Evolutionary conservation across 73 alveolate genomes (phyloP).

Genomic region (Breviolum minutum): DNA sequence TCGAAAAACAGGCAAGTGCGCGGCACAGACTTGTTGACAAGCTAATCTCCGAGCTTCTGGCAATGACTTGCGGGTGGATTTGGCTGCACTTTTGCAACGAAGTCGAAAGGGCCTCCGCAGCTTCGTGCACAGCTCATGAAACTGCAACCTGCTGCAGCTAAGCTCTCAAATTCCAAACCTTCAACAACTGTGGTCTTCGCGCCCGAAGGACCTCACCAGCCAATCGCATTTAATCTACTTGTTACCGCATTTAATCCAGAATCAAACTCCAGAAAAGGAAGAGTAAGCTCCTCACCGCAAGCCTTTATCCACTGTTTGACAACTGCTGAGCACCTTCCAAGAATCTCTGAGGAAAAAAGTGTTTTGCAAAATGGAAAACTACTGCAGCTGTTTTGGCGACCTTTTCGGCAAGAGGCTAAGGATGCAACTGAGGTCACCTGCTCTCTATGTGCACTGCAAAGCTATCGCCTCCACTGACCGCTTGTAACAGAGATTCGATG

Average conservation of each 20-base stretch:
- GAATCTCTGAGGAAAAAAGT: neutral
- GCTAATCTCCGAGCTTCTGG: neutral
- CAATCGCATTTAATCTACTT: neutral
- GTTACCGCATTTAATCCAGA: neutral
- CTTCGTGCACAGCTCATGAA: neutral
- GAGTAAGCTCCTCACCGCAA: neutral
- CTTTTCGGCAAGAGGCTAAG: neutral
- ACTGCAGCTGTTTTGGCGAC: too few relatives aligned
- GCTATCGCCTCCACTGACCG: neutral
- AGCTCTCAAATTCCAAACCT: neutral
- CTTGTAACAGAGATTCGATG: too few relatives aligned
- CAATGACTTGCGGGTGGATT: neutral
- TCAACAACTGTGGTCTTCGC: neutral
- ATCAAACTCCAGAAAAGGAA: neutral
- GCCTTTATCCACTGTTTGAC: slow-evolving; percentile 5
- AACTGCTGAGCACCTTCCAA: slow-evolving; percentile 10
- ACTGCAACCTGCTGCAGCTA: neutral
- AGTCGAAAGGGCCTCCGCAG: neutral
- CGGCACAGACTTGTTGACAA: too few relatives aligned
- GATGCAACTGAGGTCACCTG: neutral
- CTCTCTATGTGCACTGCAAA: neutral
- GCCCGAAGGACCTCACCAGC: neutral
- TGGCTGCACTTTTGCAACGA: neutral
- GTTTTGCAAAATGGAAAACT: too few relatives aligned
- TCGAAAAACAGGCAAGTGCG: neutral